These are phyloP conservation scores for Gloeopeniophorella convolvens DNA, from an alignment of 768 basidiomycete genomes.

Conservation along the genomic window DNA sequence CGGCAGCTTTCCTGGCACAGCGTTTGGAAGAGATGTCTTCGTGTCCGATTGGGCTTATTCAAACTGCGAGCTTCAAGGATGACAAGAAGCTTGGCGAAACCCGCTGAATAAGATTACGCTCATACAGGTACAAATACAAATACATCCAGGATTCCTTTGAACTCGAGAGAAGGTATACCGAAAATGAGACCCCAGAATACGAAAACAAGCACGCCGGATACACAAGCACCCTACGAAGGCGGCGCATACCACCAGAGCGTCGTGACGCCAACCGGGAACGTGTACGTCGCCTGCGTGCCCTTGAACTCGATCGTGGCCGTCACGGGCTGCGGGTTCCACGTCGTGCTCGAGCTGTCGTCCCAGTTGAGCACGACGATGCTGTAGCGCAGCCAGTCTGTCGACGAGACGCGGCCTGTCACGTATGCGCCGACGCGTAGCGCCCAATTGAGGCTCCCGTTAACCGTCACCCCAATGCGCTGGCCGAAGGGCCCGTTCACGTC, in stretches of 20 bases:
- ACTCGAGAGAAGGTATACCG: no score
- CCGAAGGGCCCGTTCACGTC: constrained; percentile 64
- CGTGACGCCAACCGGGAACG: constrained; percentile 71
- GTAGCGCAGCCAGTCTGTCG: constrained; percentile 56
- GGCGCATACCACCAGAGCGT: constrained; percentile 46
- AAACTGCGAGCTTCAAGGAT: no score
- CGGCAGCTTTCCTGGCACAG: no score
- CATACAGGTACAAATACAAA: no score
- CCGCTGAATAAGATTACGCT: no score
- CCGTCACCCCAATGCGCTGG: constrained; percentile 56
- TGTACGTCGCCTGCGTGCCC: constrained; percentile 62
- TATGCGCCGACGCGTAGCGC: constrained; percentile 61
- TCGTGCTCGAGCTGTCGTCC: constrained; percentile 44
- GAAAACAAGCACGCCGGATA: neutral
- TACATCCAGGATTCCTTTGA: no score
- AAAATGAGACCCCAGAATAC: neutral
- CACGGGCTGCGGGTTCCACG: constrained; percentile 51
- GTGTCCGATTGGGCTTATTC: no score
- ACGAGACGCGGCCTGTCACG: constrained; percentile 47
- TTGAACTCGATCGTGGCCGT: constrained; percentile 57
- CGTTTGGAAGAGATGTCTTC: no score
- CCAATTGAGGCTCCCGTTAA: constrained; percentile 50
- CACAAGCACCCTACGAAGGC: neutral
- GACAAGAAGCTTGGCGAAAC: no score
- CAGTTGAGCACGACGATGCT: constrained; percentile 72